phyloP scores from a whole-genome alignment of 2,329 filamentous ascomycete genomes.

The Scytalidium lignicola region DNA sequence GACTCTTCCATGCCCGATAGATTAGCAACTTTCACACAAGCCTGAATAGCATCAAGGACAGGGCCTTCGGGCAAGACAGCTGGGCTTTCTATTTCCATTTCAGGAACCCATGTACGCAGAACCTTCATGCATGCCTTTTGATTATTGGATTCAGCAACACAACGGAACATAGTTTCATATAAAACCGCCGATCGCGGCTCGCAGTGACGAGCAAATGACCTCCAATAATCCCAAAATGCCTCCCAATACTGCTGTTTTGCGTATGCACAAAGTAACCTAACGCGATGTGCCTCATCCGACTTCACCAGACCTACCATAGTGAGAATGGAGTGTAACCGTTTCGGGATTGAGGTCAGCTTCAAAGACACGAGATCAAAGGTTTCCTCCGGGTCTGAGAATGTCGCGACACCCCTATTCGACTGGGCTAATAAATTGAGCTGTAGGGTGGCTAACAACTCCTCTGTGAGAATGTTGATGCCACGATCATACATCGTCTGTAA shows the following conservation, averaged over 20 bases:
- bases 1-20: conserved; percentile 25
- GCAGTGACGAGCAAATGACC: conserved; percentile 45
- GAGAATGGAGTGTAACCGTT: conserved; percentile 37
- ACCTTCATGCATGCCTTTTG: conserved; percentile 40
- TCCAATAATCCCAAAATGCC: conserved; percentile 57
- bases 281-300: conserved; percentile 32
- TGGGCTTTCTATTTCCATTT: conserved; percentile 53
- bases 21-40: conserved; percentile 52
- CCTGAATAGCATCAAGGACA: conserved; percentile 43
- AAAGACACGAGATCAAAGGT: conserved; percentile 18
- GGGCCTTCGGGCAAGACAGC: conserved; percentile 38
- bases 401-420: not conserved
- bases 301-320: conserved; percentile 39
- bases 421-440: conserved; percentile 13
- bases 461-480: conserved; percentile 34
- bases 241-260: conserved; percentile 45
- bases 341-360: conserved; percentile 13
- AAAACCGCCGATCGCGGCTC: conserved; percentile 43
- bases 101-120: conserved; percentile 49
- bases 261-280: conserved; percentile 41
- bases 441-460: conserved; percentile 21
- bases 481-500: conserved; percentile 36
- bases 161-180: conserved; percentile 49
- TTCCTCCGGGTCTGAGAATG: conserved; percentile 10
- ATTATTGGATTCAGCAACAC: conserved; percentile 40